Evolutionary conservation across 495 filamentous ascomycete species (phyloP).

Genomic region (Neurospora sublineolata): DNA sequence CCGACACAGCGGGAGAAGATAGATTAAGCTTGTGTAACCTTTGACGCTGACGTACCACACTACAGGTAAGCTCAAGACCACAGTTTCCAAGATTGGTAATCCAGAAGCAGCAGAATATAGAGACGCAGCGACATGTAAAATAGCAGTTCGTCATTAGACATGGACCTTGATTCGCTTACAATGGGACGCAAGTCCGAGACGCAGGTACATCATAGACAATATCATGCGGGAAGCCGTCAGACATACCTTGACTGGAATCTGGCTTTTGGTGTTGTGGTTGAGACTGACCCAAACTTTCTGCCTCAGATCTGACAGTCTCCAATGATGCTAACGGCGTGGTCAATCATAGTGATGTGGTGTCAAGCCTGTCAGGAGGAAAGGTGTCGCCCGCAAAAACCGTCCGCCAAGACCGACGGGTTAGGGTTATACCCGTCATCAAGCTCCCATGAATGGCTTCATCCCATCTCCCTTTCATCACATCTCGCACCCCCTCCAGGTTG

Average conservation of each 20-base stretch:
- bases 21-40: neutral
- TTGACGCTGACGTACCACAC: neutral
- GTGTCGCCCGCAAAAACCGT: neutral
- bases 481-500: neutral
- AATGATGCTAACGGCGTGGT: neutral
- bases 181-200: neutral
- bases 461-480: neutral
- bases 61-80: neutral
- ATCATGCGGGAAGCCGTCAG: neutral
- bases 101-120: neutral
- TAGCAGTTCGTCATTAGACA: neutral
- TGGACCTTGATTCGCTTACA: neutral
- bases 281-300: neutral
- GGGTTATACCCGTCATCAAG: neutral
- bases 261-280: neutral
- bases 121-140: neutral
- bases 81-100: neutral
- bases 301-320: neutral
- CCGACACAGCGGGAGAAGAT: neutral
- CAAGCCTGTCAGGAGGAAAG: neutral
- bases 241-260: neutral
- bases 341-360: neutral
- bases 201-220: neutral
- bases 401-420: neutral
- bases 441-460: neutral